These are phyloP conservation scores for Phytopythium mirpurense DNA, from an alignment of 352 stramenopile genomes.

Conservation along the genomic window DNA sequence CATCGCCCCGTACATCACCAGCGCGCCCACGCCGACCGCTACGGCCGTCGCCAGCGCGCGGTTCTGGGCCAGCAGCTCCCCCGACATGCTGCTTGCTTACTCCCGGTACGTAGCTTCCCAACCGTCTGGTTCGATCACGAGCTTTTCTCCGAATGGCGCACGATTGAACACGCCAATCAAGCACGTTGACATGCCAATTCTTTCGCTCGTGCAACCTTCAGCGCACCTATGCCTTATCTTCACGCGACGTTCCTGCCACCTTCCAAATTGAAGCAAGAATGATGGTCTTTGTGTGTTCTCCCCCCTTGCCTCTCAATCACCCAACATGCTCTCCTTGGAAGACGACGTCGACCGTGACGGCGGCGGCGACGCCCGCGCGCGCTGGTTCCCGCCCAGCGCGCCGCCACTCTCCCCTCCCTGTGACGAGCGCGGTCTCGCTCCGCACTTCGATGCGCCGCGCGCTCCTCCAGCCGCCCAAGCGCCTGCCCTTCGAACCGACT, in stretches of 20 bases:
- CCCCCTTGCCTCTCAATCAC: background rate
- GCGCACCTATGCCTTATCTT: background rate
- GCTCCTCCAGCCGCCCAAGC: background rate
- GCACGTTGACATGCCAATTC: too few species aligned
- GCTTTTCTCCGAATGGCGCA: too few species aligned
- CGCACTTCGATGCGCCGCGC: background rate
- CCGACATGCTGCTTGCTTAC: background rate
- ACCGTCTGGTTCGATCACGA: background rate
- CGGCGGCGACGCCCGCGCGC: background rate
- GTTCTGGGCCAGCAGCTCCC: conserved; percentile 11
- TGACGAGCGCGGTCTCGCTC: background rate
- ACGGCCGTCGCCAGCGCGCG: conserved; percentile 9
- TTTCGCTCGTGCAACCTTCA: background rate
- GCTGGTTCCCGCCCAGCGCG: conserved; percentile 3
- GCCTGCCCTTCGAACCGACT: background rate
- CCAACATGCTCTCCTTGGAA: background rate
- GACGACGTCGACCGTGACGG: background rate
- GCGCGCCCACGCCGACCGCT: conserved; percentile 13
- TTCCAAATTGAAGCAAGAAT: background rate
- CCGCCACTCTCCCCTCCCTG: background rate
- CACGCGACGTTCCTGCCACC: background rate
- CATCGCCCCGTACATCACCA: conserved; percentile 46
- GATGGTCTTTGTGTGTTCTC: background rate
- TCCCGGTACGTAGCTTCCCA: too few species aligned
- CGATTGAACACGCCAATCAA: conserved; percentile 4